A percentile compares a stretch with the other conserved stretches of the same genome.
Conservation (phyloP, 208 protist species). For the Leishmania gerbilli region DNA sequence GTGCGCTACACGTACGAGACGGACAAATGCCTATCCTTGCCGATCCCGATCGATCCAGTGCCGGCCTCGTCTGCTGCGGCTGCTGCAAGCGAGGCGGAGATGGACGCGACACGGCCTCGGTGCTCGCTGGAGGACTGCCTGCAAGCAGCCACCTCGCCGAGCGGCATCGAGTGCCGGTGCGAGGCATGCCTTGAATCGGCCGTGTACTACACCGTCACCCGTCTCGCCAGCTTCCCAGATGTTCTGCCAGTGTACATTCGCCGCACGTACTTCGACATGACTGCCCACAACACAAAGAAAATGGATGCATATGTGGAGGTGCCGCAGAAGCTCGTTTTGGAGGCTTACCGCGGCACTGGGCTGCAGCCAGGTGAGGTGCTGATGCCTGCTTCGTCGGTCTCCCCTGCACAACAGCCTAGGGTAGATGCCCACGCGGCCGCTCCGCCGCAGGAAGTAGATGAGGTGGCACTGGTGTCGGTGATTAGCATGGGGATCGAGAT, state of each 20-base stretch:
- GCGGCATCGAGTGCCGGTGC: constrained; percentile 73
- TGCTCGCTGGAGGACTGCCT: constrained; percentile 75
- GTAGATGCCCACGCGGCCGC: neutral
- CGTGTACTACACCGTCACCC: constrained; percentile 57
- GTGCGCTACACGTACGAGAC: constrained; percentile 90
- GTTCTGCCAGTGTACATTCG: constrained; percentile 79
- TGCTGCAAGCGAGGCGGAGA: constrained; percentile 45
- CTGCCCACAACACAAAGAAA: constrained; percentile 79
- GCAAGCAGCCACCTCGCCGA: constrained; percentile 26
- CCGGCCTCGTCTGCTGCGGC: constrained; percentile 33
- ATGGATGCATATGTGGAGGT: constrained; percentile 89
- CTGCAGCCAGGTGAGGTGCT: constrained; percentile 56
- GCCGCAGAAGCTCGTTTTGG: constrained; percentile 68
- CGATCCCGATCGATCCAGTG: constrained; percentile 79
- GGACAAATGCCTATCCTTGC: constrained; percentile 88
- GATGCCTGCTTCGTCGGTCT: constrained; percentile 44
- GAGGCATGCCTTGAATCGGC: constrained; percentile 50
- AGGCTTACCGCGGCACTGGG: constrained; percentile 55
- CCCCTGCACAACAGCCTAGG: neutral
- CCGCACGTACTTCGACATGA: constrained; percentile 80
- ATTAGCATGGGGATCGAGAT: constrained; percentile 90
- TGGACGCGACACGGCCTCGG: constrained; percentile 52
- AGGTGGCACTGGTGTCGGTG: constrained; percentile 76
- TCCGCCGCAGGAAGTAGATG: constrained; percentile 51
- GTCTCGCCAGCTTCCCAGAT: constrained; percentile 85